Percentiles rank a stretch among this genome's conserved stretches.
These are phyloP conservation scores for Colletotrichum sp. DNA, from an alignment of 2,329 filamentous ascomycete genomes.

Conservation along the genomic window DNA sequence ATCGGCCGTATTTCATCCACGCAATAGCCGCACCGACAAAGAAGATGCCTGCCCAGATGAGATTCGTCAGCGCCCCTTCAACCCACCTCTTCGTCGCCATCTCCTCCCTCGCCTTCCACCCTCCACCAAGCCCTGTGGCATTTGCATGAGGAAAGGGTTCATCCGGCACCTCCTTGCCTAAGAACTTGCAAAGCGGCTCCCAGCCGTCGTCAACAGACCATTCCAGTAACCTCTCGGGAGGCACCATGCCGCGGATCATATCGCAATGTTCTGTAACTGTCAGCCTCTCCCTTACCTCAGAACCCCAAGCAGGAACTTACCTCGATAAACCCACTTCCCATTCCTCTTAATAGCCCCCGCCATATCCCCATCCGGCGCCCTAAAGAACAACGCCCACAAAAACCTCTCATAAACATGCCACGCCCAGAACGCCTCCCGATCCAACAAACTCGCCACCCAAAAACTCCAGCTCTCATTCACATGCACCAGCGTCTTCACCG, in stretches of 20 bases:
- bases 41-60: background rate
- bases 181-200: conserved; percentile 45
- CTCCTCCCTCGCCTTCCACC: conserved; percentile 16
- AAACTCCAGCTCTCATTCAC: conserved; percentile 29
- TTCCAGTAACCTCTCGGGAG: conserved; percentile 32
- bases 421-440: conserved; percentile 35
- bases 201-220: conserved; percentile 44
- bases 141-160: conserved; percentile 39
- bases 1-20: background rate
- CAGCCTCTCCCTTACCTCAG: background rate
- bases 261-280: conserved; percentile 30
- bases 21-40: background rate
- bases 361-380: conserved; percentile 32
- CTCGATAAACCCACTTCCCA: conserved; percentile 30
- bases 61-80: conserved; percentile 11
- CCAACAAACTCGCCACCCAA: conserved; percentile 31
- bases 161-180: conserved; percentile 38
- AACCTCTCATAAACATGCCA: conserved; percentile 35
- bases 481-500: conserved; percentile 28
- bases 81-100: conserved; percentile 18
- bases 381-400: conserved; percentile 33
- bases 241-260: conserved; percentile 38
- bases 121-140: background rate
- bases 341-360: conserved; percentile 28
- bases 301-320: background rate